Evolutionary conservation across 2,329 filamentous ascomycete genomes (phyloP), one percentile per base, ranked within the genome.

Genomic region (Tolypocladium nubicola): DNA sequence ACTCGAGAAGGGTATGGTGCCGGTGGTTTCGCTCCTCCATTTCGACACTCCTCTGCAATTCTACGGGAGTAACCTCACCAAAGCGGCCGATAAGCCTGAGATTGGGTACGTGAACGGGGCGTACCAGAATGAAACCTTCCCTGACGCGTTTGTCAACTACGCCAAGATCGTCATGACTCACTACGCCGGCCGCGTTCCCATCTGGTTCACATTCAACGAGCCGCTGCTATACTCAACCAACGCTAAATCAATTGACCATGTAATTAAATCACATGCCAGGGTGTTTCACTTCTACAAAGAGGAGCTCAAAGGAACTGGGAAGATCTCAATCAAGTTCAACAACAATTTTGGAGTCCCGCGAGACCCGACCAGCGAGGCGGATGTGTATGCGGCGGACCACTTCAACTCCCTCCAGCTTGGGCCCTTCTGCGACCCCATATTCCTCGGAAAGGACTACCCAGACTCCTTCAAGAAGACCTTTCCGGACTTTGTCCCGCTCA

Each of bases 151-250:
- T 62, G 73, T 80, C 1, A 70, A 81, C 63, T 82, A 82, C 56
- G 79, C 76, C 43, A 78, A 79, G 57, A 72, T 81, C 21, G 72
- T 76, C 45, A 75, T 82, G 68, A 71, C 73, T 1, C 75, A 79
- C 56, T 82, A 76, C 60, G 76, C 76, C 4, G 75, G 81, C 57
- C 73, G 79, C 0, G 77, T 82, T 0, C 73, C 77, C 0, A 70
- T 75, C 4, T 81, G 77, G 76, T 77, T 76, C 61, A 81, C 78
- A 1, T 80, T 79, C 65, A 81, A 81, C 60, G 79, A 81, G 65
- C 78, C 78, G 2, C 67, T 78, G 0, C 63, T 78, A 1, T 71
- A 72, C 30, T 67, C 70, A 3, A 66, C 68, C 54, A 74, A 75
- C 54, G 73, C 74, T 2, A 71, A 71, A 16, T 65, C 67, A 2